Evolutionary conservation across 148 eudicot genomes (phyloP).

Genomic region (Camellia granthamiana): DNA sequence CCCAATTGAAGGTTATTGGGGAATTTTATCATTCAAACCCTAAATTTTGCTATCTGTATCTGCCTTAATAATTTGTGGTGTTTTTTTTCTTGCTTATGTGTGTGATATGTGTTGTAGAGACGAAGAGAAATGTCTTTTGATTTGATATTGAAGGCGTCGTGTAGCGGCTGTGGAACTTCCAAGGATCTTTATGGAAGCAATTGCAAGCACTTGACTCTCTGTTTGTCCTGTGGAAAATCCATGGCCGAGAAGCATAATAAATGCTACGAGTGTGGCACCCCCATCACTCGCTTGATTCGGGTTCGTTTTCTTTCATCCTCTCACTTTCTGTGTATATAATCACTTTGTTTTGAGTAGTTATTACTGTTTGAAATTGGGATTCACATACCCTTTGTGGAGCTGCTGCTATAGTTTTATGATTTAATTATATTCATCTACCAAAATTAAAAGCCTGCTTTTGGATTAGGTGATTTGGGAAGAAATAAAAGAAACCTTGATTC

Average conservation of each 20-base stretch:
- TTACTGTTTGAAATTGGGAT: too few relatives aligned
- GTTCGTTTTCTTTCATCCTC: constrained; percentile 42
- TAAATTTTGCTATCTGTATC: too few relatives aligned
- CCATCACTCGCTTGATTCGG: constrained; percentile 68
- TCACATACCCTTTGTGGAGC: too few relatives aligned
- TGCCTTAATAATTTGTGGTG: too few relatives aligned
- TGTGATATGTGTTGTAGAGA: constrained; percentile 5
- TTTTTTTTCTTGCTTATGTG: background rate
- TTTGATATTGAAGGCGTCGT: constrained; percentile 59
- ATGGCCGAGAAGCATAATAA: constrained; percentile 60
- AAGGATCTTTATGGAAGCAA: constrained; percentile 78
- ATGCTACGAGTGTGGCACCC: constrained; percentile 64
- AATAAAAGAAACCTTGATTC: too few relatives aligned
- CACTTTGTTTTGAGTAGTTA: too few relatives aligned
- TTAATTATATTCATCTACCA: too few relatives aligned
- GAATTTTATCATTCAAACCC: too few relatives aligned
- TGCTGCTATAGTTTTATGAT: too few relatives aligned
- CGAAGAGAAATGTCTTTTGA: constrained; percentile 47
- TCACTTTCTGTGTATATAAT: constrained; percentile 65
- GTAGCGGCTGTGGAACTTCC: constrained; percentile 57
- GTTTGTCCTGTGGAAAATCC: constrained; percentile 50
- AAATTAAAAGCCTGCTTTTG: too few relatives aligned
- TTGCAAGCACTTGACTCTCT: constrained; percentile 58
- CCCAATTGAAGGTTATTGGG: too few relatives aligned
- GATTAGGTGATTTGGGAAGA: too few relatives aligned